Evolutionary conservation across 441 rosid species (phyloP).

Genomic region (Adansonia grandidieri): DNA sequence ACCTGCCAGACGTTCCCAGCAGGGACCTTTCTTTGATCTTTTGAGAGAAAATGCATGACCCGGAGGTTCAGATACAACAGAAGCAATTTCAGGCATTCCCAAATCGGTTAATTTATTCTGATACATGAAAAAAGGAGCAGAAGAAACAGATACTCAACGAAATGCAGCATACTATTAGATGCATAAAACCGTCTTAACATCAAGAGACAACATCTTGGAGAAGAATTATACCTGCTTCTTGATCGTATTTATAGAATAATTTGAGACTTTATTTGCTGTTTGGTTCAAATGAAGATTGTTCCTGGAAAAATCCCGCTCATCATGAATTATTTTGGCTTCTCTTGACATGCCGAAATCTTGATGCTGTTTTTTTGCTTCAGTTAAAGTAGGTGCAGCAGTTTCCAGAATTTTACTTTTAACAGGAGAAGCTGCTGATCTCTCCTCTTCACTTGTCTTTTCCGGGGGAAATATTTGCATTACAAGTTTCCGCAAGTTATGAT

Average conservation of each 20-base stretch:
- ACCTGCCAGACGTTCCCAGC: neutral
- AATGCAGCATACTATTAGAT: neutral
- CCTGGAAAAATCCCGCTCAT: neutral
- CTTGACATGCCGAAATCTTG: neutral
- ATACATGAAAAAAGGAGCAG: neutral
- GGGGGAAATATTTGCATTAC: constrained; percentile 20
- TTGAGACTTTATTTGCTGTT: neutral
- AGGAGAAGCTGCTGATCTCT: neutral
- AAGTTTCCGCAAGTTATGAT: constrained; percentile 20
- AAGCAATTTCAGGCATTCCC: neutral
- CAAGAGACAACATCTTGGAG: neutral
- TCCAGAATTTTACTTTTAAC: neutral
- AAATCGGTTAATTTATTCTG: neutral
- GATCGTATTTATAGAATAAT: neutral
- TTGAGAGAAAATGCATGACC: neutral
- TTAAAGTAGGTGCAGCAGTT: neutral
- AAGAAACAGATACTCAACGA: neutral
- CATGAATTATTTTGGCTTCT: neutral
- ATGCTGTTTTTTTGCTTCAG: neutral
- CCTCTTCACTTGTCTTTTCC: constrained; percentile 8
- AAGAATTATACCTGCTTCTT: constrained; percentile 20
- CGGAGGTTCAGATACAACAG: neutral
- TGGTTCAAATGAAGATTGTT: neutral
- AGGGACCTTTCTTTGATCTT: neutral
- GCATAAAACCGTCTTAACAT: neutral